Evolutionary conservation across 768 basidiomycete genomes (phyloP), one percentile per base, ranked within the genome.

Genomic region (Vararia minispora): DNA sequence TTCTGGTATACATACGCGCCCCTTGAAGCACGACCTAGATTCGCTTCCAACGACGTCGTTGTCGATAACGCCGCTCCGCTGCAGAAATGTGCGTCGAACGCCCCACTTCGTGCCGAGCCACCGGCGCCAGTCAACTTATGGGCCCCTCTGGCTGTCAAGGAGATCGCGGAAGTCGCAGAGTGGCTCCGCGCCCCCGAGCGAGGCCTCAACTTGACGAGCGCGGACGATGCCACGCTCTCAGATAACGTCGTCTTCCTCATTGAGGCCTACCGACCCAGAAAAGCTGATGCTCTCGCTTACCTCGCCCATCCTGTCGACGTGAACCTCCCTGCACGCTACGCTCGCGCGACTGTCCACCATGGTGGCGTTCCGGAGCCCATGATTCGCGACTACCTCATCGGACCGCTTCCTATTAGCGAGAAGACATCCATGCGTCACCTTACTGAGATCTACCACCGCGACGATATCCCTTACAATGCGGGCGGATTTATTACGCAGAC

Each of bases 351-450:
- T 20, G 57, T 78, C 33, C 66, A 72, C 43, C 66, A 72, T 50
- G 73, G 71, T 18, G 60, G 60, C 9, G 51, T 47, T 10, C 43
- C 44, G 4, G 57, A 53, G 9, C 71, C 72, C 8, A 48, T 56
- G n/a, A 64, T 76, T 25, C 60, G 56, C 39, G 72, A 76, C 46
- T 74, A 76, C 47, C 55, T 76, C 6, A 65, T 79, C 13, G 76
- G 76, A 0, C 76, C 76, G 1, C 58, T 79, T 7, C 74, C 76
- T 4, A 48, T 73, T 14, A 52, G 60, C 23, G 33, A 44, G 4
- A 37, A 52, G 12, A 72, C 73, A 5, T 50, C 28, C 2, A 55
- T 77, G 33, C 50, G 57, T n/a, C 55, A 54, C 13, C 54, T 72
- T 40, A 66, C 55, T 12, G 68, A 71, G 33, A 71, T 74, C 24